Conservation (phyloP, 306 rosid species). For the Macrotyloma uniflorum region DNA sequence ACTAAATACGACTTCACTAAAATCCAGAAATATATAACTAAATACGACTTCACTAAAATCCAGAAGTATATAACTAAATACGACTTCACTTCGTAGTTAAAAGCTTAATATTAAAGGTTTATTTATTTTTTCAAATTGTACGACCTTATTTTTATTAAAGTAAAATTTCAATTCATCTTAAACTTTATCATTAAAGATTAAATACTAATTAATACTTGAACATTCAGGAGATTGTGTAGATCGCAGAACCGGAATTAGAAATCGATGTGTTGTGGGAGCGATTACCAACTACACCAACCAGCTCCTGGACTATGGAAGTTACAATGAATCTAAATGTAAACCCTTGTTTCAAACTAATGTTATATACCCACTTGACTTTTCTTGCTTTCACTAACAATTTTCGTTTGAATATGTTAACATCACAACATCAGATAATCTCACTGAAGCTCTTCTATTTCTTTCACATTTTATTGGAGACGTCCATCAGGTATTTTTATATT, state of each 20-base stretch:
- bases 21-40: no score
- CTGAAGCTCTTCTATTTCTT: slow-evolving; percentile 75
- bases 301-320: slow-evolving; percentile 48
- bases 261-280: slow-evolving; percentile 76
- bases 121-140: no score
- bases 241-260: slow-evolving; percentile 47
- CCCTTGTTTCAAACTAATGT: not conserved
- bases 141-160: no score
- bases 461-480: slow-evolving; percentile 88
- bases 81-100: no score
- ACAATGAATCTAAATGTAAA: slow-evolving; percentile 49
- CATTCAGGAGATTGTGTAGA: slow-evolving; percentile 84
- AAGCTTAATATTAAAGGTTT: no score
- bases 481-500: slow-evolving; percentile 64
- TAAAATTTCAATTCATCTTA: no score
- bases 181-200: no score
- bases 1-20: no score
- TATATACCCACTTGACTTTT: not conserved
- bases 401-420: not conserved
- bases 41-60: no score
- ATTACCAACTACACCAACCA: slow-evolving; percentile 79
- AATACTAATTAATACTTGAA: slow-evolving; percentile 5
- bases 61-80: no score
- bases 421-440: slow-evolving; percentile 68
- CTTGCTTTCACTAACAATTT: slow-evolving; percentile 14